Conservation (phyloP, 768 basidiomycete species). For the Epithele typhae region DNA sequence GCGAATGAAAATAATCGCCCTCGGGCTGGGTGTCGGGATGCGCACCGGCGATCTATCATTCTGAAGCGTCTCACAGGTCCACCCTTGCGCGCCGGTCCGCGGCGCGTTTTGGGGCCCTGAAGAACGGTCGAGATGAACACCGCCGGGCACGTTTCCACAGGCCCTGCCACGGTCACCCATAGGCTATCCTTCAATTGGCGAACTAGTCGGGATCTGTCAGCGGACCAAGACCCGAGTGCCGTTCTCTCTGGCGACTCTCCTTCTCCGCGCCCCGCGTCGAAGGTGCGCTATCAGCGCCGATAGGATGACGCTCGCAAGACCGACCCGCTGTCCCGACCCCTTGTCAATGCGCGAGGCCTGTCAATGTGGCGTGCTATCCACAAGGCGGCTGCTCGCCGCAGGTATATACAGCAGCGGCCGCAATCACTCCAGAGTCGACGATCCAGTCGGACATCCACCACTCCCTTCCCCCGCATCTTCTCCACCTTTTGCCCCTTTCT, state of each 20-base stretch:
- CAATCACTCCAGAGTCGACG: slow-evolving; percentile 1
- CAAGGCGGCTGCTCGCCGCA: slow-evolving; percentile 6
- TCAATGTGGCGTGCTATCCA: slow-evolving; percentile 6
- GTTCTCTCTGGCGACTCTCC: neutral
- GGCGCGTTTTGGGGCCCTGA: no score
- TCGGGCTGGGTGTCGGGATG: no score
- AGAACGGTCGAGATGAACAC: no score
- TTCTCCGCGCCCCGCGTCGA: neutral
- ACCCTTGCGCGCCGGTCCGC: no score
- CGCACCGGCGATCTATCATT: no score
- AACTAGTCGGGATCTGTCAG: neutral
- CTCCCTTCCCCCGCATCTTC: no score
- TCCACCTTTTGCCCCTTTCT: no score
- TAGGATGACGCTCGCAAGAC: slow-evolving; percentile 4
- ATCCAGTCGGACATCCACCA: neutral
- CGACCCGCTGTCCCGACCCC: neutral
- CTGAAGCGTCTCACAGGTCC: no score
- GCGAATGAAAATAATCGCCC: no score
- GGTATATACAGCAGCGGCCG: slow-evolving; percentile 1
- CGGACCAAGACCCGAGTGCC: neutral
- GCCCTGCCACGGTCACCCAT: no score
- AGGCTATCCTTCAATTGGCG: no score
- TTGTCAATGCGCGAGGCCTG: neutral
- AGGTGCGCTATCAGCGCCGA: neutral
- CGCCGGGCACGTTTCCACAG: no score